Evolutionary conservation across 2,329 filamentous ascomycete species (phyloP).

Genomic region (Aspergillus fructus): DNA sequence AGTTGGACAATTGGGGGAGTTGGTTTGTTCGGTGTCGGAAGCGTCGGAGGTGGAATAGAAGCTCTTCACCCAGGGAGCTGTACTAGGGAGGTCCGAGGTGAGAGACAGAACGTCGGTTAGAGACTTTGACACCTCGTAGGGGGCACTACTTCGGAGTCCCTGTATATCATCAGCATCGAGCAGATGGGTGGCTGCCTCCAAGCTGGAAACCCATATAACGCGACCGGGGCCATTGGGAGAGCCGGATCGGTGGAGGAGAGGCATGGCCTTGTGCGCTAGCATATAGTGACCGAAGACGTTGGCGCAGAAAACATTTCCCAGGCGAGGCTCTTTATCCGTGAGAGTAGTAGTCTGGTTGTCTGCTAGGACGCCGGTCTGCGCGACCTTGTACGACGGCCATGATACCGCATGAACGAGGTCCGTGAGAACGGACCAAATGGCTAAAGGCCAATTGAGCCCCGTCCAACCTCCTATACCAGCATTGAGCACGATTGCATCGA

Average conservation of each 20-base stretch:
- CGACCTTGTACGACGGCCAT: slow-evolving; percentile 74
- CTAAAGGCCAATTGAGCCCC: slow-evolving; percentile 68
- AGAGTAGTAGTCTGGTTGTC: slow-evolving; percentile 50
- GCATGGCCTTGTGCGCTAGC: slow-evolving; percentile 75
- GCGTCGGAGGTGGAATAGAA: slow-evolving; percentile 51
- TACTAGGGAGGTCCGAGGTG: slow-evolving; percentile 66
- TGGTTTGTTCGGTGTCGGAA: not conserved
- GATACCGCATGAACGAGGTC: slow-evolving; percentile 69
- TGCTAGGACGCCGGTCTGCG: slow-evolving; percentile 56
- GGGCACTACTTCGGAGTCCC: slow-evolving; percentile 58
- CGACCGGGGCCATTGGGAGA: slow-evolving; percentile 53
- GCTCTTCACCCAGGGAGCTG: slow-evolving; percentile 54
- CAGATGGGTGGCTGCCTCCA: slow-evolving; percentile 63
- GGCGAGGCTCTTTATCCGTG: slow-evolving; percentile 50
- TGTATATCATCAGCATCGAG: slow-evolving; percentile 75
- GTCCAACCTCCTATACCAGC: slow-evolving; percentile 86
- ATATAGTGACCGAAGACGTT: slow-evolving; percentile 97
- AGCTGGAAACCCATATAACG: slow-evolving; percentile 82
- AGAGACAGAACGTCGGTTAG: slow-evolving; percentile 82
- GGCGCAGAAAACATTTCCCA: slow-evolving; percentile 83
- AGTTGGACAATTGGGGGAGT: slow-evolving; percentile 48
- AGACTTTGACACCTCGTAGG: slow-evolving; percentile 87
- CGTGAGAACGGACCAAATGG: slow-evolving; percentile 58
- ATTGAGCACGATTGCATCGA: slow-evolving; percentile 81
- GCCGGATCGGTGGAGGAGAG: slow-evolving; percentile 61